Evolutionary conservation across 2,329 filamentous ascomycete genomes (phyloP).

Genomic region (Neofusicoccum cordaticola): DNA sequence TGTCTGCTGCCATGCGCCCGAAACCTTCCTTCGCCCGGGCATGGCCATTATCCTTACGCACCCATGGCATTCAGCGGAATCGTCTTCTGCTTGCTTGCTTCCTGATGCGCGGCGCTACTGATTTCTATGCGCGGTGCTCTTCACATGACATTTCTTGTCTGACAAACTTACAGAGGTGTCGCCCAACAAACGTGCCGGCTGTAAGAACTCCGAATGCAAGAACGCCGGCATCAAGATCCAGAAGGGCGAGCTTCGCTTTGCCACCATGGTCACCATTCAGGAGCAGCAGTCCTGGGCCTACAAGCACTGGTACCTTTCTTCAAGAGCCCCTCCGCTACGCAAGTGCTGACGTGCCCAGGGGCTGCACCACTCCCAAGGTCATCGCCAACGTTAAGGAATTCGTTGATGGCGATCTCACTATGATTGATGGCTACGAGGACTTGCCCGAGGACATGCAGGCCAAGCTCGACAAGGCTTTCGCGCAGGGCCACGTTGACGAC

Average conservation of each 20-base stretch:
- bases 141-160: conserved; percentile 2
- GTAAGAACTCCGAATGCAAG: conserved; percentile 73
- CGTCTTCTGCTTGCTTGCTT: neutral
- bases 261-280: conserved; percentile 64
- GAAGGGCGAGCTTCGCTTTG: conserved; percentile 78
- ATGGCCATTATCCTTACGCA: neutral
- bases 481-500: conserved; percentile 75
- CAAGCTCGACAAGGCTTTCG: conserved; percentile 70
- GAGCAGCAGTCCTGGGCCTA: conserved; percentile 67
- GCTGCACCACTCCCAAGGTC: conserved; percentile 78
- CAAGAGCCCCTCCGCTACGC: neutral
- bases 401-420: conserved; percentile 59
- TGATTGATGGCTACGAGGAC: conserved; percentile 80
- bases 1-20: too few relatives aligned
- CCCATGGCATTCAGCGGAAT: neutral
- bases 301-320: conserved; percentile 74
- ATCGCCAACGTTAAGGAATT: conserved; percentile 63
- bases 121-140: neutral
- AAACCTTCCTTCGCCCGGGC: too few relatives aligned
- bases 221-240: conserved; percentile 64
- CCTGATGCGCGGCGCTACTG: neutral
- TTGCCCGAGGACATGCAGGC: conserved; percentile 65
- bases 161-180: conserved; percentile 60
- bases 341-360: conserved; percentile 56
- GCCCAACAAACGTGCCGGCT: conserved; percentile 69